Conservation (phyloP, 768 basidiomycete species). For the Psilocybe cubensis region DNA sequence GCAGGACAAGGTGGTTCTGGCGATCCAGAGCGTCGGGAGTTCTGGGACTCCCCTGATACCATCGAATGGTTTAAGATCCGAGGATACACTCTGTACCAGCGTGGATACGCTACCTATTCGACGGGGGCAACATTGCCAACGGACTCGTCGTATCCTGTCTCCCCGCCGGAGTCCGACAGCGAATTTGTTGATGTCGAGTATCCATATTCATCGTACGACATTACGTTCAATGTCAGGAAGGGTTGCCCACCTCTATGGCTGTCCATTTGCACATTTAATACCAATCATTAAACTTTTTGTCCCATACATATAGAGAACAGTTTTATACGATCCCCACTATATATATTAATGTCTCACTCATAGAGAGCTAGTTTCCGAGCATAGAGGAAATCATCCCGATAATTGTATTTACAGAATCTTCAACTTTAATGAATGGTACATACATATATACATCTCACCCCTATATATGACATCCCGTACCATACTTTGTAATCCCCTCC, state of each 20-base stretch:
- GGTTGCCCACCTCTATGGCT: neutral
- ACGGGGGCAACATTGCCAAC: neutral
- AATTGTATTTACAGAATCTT: too few species aligned
- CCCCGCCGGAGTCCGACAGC: neutral
- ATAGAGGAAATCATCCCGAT: too few species aligned
- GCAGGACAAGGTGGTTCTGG: neutral
- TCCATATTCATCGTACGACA: slow-evolving; percentile 9
- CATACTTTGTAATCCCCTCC: too few species aligned
- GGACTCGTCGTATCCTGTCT: neutral
- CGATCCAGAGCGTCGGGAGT: neutral
- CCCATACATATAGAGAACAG: too few species aligned
- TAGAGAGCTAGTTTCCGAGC: too few species aligned
- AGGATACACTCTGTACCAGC: slow-evolving; percentile 8
- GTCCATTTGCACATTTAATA: neutral
- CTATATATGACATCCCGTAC: too few species aligned
- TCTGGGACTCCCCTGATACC: neutral
- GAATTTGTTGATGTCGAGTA: neutral
- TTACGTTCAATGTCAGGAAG: too few species aligned
- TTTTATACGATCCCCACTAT: too few species aligned
- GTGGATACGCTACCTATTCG: neutral
- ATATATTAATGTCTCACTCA: too few species aligned
- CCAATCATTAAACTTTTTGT: too few species aligned
- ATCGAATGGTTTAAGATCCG: slow-evolving; percentile 4
- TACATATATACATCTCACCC: too few species aligned
- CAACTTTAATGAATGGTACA: too few species aligned